Evolutionary conservation across 345 rosid species (phyloP).

Genomic region (Pistacia atlantica): DNA sequence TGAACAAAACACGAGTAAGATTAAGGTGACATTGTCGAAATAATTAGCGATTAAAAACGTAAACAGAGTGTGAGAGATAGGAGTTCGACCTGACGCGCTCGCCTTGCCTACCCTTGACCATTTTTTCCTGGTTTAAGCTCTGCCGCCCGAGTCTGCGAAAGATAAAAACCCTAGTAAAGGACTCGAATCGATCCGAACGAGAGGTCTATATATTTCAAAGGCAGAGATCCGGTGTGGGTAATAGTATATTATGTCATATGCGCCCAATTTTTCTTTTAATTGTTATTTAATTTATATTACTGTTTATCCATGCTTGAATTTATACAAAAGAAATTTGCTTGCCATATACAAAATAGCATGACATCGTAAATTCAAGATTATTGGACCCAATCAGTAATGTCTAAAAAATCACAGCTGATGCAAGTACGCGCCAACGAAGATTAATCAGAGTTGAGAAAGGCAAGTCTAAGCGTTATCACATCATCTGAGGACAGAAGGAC

Average conservation of each 20-base stretch:
- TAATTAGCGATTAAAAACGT: neutral
- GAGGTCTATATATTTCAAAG: neutral
- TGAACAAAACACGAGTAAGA: neutral
- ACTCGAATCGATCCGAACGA: neutral
- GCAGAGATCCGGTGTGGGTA: neutral
- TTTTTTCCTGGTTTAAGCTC: conserved; percentile 24
- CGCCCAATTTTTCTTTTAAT: too few species aligned
- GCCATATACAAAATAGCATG: too few species aligned
- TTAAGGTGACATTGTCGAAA: neutral
- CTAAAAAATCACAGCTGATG: too few species aligned
- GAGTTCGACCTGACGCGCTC: conserved; percentile 54
- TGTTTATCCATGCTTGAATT: too few species aligned
- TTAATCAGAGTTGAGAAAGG: too few species aligned
- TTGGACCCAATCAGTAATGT: too few species aligned
- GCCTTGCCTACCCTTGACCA: conserved; percentile 84
- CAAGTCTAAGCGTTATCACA: too few species aligned
- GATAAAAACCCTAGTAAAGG: conserved; percentile 12
- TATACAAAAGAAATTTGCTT: too few species aligned
- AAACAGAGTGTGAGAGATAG: neutral
- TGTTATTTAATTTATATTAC: too few species aligned
- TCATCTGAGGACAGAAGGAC: too few species aligned
- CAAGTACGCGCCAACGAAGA: too few species aligned
- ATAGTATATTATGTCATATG: neutral
- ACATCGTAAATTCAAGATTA: too few species aligned
- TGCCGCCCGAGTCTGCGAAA: neutral